phyloP scores from a whole-genome alignment of 192 early-diverging fungal species.

The Geosiphon pyriformis region DNA sequence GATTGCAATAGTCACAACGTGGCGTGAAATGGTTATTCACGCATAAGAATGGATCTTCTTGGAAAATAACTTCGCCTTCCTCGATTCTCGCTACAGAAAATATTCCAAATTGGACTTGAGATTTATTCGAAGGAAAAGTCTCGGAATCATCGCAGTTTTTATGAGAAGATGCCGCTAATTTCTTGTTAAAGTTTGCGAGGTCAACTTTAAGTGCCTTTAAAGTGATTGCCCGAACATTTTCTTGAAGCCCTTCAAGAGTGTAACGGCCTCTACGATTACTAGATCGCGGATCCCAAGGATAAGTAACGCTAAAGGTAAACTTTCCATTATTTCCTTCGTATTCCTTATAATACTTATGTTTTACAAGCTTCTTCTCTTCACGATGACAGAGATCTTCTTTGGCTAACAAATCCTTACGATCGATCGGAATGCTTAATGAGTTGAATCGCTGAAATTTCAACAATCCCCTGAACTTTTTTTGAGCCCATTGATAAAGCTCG shows the following conservation, averaged over 20 bases:
- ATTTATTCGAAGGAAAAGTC: too few relatives aligned
- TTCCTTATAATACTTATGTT: background rate
- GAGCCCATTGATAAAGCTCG: background rate
- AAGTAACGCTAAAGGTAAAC: background rate
- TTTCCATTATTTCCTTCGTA: background rate
- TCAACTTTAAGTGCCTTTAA: background rate
- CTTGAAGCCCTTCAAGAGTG: background rate
- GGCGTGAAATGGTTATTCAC: background rate
- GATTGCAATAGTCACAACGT: background rate
- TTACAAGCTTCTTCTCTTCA: background rate
- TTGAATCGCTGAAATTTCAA: background rate
- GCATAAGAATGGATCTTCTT: background rate
- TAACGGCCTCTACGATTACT: background rate
- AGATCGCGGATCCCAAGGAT: background rate
- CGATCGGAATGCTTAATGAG: background rate
- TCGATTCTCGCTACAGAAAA: background rate
- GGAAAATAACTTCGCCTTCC: background rate
- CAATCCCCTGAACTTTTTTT: background rate
- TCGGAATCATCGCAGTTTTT: background rate
- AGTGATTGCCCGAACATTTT: background rate
- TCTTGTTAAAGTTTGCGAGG: background rate
- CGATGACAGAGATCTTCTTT: background rate
- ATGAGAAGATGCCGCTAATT: background rate
- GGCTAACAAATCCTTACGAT: background rate
- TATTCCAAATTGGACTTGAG: background rate